A percentile compares a stretch with the other conserved stretches of the same genome.
Evolutionary conservation across 148 eudicot genomes (phyloP).

Genomic region (Chenopodium formosanum): DNA sequence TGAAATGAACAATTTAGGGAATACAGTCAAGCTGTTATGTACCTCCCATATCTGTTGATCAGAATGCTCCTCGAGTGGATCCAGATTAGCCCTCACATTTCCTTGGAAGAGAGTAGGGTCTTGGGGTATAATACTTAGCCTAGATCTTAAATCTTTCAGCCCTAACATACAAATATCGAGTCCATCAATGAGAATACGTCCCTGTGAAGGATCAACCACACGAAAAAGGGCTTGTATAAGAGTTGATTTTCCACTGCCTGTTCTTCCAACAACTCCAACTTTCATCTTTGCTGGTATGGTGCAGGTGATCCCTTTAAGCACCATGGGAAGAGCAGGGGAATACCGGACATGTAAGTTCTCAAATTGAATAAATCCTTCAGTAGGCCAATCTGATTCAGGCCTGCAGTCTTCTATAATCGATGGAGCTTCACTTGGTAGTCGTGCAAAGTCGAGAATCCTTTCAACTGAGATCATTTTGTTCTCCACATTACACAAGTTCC

Average conservation of each 20-base stretch:
- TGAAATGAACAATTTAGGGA: not conserved
- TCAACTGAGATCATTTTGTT: slow-evolving; percentile 96
- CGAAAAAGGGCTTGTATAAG: slow-evolving; percentile 92
- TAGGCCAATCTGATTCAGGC: slow-evolving; percentile 77
- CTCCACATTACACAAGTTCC: slow-evolving; percentile 95
- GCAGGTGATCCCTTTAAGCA: slow-evolving; percentile 78
- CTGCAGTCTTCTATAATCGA: slow-evolving; percentile 48
- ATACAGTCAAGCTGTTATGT: not conserved
- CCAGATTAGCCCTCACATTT: slow-evolving; percentile 73
- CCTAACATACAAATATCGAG: slow-evolving; percentile 67
- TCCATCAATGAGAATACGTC: slow-evolving; percentile 73
- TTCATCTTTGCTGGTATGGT: slow-evolving; percentile 61
- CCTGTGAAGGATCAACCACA: slow-evolving; percentile 74
- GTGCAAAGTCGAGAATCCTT: slow-evolving; percentile 68
- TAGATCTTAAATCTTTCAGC: slow-evolving; percentile 74
- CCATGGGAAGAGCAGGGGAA: slow-evolving; percentile 63
- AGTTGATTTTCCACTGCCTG: slow-evolving; percentile 94
- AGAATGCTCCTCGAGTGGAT: slow-evolving; percentile 61
- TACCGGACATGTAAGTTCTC: slow-evolving; percentile 67
- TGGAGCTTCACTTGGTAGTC: slow-evolving; percentile 77
- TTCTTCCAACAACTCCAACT: slow-evolving; percentile 86
- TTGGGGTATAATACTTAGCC: slow-evolving; percentile 87
- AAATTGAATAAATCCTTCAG: slow-evolving; percentile 54
- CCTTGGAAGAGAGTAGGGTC: slow-evolving; percentile 92
- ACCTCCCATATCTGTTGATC: slow-evolving; percentile 92